A percentile compares a stretch with the other conserved stretches of the same genome.
These are phyloP conservation scores for Achaetomiella virescens DNA, from an alignment of 495 filamentous ascomycete genomes.

Conservation along the genomic window DNA sequence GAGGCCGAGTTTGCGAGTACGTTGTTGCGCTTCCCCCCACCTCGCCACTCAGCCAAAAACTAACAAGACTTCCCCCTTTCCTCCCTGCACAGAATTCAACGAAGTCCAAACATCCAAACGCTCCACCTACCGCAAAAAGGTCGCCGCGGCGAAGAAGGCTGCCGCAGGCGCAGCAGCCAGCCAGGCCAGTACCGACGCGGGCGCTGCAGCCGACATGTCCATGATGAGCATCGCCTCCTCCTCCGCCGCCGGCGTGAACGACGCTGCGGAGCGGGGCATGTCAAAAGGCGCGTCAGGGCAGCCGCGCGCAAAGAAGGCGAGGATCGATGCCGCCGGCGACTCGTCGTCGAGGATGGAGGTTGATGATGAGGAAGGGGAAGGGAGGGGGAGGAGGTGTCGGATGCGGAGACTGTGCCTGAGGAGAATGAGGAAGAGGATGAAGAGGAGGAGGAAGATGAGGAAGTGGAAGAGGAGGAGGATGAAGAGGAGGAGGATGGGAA, in stretches of 20 bases:
- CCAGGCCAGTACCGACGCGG: constrained; percentile 3
- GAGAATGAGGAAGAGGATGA: constrained; percentile 49
- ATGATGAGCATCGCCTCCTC: constrained; percentile 29
- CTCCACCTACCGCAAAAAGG: constrained; percentile 44
- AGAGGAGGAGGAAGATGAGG: constrained; percentile 49
- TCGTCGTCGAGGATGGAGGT: constrained; percentile 34
- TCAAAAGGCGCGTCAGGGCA: background rate
- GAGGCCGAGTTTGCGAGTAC: constrained; percentile 58
- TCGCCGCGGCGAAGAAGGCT: constrained; percentile 39
- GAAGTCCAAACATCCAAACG: constrained; percentile 47
- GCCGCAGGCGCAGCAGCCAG: background rate
- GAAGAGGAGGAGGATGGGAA: constrained; percentile 42
- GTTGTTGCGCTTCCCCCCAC: no score
- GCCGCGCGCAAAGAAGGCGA: constrained; percentile 35
- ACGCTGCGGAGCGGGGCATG: background rate
- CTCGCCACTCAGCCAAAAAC: background rate
- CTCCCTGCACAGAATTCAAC: constrained; percentile 41
- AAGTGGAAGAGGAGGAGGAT: constrained; percentile 41
- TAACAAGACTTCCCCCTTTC: background rate
- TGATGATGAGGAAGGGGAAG: constrained; percentile 29
- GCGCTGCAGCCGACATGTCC: constrained; percentile 25
- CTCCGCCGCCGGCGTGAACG: constrained; percentile 8
- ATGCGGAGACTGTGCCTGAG: constrained; percentile 49
- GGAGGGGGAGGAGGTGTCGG: constrained; percentile 32
- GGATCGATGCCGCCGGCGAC: constrained; percentile 26